A percentile compares a stretch with the other conserved stretches of the same genome.
These are phyloP conservation scores for Phytophthora melonis DNA, from an alignment of 352 stramenopile species.

Conservation along the genomic window DNA sequence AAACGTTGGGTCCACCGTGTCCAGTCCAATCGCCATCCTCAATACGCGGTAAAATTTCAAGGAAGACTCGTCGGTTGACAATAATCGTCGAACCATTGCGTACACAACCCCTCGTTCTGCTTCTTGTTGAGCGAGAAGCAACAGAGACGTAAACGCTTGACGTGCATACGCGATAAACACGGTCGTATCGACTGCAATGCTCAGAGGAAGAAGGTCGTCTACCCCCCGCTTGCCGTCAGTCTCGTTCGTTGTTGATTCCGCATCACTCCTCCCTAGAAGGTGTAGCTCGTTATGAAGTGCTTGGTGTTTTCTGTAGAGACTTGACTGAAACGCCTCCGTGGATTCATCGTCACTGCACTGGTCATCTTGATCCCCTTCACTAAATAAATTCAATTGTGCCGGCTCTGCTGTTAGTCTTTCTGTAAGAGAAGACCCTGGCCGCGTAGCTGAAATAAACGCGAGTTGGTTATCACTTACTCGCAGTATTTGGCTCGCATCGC, in stretches of 20 bases:
- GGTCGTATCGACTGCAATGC: slow-evolving; percentile 36
- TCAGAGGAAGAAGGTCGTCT: slow-evolving; percentile 43
- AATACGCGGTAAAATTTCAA: slow-evolving; percentile 37
- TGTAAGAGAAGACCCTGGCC: not conserved
- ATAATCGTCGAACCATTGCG: slow-evolving; percentile 26
- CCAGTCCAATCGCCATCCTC: slow-evolving; percentile 33
- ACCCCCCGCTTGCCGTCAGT: slow-evolving; percentile 6
- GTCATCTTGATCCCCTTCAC: slow-evolving; percentile 31
- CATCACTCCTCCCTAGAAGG: not conserved
- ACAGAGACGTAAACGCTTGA: slow-evolving; percentile 35
- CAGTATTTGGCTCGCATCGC: not conserved
- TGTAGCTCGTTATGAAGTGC: not conserved
- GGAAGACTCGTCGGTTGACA: slow-evolving; percentile 21
- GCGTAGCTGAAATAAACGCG: not conserved
- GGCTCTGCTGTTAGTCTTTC: not conserved
- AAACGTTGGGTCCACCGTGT: slow-evolving; percentile 34
- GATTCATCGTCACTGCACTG: slow-evolving; percentile 28
- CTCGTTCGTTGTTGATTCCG: not conserved
- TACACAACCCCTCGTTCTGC: slow-evolving; percentile 23
- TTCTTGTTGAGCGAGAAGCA: slow-evolving; percentile 22
- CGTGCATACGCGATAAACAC: slow-evolving; percentile 45
- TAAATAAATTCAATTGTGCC: slow-evolving; percentile 22
- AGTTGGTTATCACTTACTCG: slow-evolving; percentile 7
- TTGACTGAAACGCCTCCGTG: slow-evolving; percentile 24
- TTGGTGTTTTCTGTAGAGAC: slow-evolving; percentile 7